Percentiles rank a stretch among this genome's conserved stretches.
These are phyloP conservation scores for Hypseocharis bilobata DNA, from an alignment of 441 rosid species.

Conservation along the genomic window DNA sequence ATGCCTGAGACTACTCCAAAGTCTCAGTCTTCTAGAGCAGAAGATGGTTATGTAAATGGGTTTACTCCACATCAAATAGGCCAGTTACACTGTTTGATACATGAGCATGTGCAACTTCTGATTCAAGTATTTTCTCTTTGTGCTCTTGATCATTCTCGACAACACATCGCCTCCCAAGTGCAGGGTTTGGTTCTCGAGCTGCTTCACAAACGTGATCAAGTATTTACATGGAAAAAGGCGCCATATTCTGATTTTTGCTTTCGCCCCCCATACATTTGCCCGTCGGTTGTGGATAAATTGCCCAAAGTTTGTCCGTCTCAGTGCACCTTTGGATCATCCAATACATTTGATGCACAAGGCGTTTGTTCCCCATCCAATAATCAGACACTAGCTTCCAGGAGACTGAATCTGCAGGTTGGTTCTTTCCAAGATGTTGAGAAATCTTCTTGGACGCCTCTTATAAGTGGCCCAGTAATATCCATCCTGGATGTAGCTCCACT, in stretches of 20 bases:
- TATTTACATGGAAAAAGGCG: constrained; percentile 35
- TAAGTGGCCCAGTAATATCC: constrained; percentile 40
- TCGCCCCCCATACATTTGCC: constrained; percentile 32
- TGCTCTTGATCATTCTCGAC: constrained; percentile 61
- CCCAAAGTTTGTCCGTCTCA: constrained; percentile 22
- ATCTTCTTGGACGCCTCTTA: constrained; percentile 40
- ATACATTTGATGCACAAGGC: constrained; percentile 20
- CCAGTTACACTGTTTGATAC: constrained; percentile 67
- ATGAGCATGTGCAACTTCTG: constrained; percentile 86
- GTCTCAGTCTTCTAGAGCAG: constrained; percentile 24
- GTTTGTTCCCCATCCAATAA: constrained; percentile 19
- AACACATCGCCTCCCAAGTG: constrained; percentile 57
- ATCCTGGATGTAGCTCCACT: constrained; percentile 60
- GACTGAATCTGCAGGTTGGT: constrained; percentile 19
- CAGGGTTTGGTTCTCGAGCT: constrained; percentile 65
- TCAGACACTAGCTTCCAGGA: constrained; percentile 26
- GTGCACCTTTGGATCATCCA: constrained; percentile 21
- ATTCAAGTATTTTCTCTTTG: constrained; percentile 79
- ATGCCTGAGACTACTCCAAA: constrained; percentile 28
- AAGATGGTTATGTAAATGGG: constrained; percentile 38
- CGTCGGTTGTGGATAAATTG: constrained; percentile 39
- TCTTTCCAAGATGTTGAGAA: constrained; percentile 24
- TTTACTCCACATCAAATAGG: constrained; percentile 65
- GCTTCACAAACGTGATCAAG: constrained; percentile 54
- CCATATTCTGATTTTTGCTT: constrained; percentile 50